These are phyloP conservation scores for Coemansia sp. DNA, from an alignment of 192 early-diverging fungal genomes.

Conservation along the genomic window DNA sequence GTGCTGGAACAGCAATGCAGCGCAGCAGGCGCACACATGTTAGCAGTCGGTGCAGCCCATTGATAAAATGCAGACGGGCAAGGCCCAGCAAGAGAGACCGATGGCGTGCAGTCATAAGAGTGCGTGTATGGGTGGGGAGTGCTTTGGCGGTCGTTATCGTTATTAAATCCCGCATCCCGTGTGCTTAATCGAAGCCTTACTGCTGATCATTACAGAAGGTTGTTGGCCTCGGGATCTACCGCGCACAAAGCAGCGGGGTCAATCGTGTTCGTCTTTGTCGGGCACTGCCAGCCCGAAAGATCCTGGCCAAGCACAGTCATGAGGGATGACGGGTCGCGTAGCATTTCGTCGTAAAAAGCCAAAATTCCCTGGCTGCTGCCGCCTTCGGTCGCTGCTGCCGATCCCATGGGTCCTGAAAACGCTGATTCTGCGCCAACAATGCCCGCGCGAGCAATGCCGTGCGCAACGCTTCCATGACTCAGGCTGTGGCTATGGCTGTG, in stretches of 20 bases:
- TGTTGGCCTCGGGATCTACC: constrained; percentile 51
- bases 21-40: background rate
- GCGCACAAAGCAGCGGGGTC: constrained; percentile 56
- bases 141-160: background rate
- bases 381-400: constrained; percentile 3
- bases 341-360: constrained; percentile 52
- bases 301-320: constrained; percentile 54
- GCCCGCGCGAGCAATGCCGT: constrained; percentile 14
- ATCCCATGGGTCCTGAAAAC: constrained; percentile 14
- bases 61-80: background rate
- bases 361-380: constrained; percentile 34
- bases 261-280: constrained; percentile 54
- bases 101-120: background rate
- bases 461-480: constrained; percentile 17
- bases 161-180: background rate
- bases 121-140: background rate
- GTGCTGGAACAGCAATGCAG: background rate
- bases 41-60: background rate
- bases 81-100: background rate
- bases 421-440: constrained; percentile 18
- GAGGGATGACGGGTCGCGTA: constrained; percentile 52
- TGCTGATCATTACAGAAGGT: constrained; percentile 19
- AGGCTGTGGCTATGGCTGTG: constrained; percentile 8
- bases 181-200: constrained; percentile 1
- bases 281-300: constrained; percentile 53